A percentile compares a stretch with the other conserved stretches of the same genome.
Evolutionary conservation across 106 monocot species (phyloP).

Genomic region (Dioscorea dumetorum): DNA sequence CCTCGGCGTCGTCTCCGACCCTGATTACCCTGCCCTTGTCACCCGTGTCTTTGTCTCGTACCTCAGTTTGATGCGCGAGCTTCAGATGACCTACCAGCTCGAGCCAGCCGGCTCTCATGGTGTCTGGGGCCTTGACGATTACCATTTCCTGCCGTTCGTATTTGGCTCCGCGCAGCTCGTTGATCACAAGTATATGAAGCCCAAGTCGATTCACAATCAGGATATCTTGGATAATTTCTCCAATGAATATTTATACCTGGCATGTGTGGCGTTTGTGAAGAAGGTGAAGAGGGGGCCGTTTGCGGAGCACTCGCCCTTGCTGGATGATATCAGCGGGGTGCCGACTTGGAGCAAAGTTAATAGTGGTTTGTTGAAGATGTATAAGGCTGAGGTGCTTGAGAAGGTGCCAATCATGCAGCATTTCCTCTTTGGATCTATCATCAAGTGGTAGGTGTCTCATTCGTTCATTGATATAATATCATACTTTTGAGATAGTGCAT

Average conservation of each 20-base stretch:
- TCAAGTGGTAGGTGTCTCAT: slow-evolving; percentile 53
- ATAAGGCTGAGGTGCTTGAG: slow-evolving; percentile 97
- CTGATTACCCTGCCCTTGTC: slow-evolving; percentile 65
- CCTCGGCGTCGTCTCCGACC: slow-evolving; percentile 60
- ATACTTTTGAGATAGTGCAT: too few relatives aligned
- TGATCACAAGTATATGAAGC: slow-evolving; percentile 99
- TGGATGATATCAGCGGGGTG: slow-evolving; percentile 96
- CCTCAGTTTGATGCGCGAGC: slow-evolving; percentile 68
- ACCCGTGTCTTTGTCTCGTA: slow-evolving; percentile 65
- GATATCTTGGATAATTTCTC: slow-evolving; percentile 92
- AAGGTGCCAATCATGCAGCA: slow-evolving; percentile 99
- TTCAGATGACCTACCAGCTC: slow-evolving; percentile 63
- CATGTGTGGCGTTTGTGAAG: slow-evolving; percentile 70
- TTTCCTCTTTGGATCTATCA: slow-evolving; percentile 90
- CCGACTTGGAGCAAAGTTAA: slow-evolving; percentile 87
- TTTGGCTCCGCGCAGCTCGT: slow-evolving; percentile 91
- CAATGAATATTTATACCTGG: slow-evolving; percentile 78
- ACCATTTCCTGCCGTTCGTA: slow-evolving; percentile 86
- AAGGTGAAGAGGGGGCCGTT: slow-evolving; percentile 96
- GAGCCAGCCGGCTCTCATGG: slow-evolving; percentile 96
- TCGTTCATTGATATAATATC: background rate
- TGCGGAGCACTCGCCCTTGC: slow-evolving; percentile 93
- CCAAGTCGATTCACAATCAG: slow-evolving; percentile 89
- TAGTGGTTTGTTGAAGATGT: slow-evolving; percentile 95
- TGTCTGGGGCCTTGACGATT: slow-evolving; percentile 96